Evolutionary conservation across 2,329 filamentous ascomycete genomes (phyloP).

Genomic region (Nectriaceae sp.): DNA sequence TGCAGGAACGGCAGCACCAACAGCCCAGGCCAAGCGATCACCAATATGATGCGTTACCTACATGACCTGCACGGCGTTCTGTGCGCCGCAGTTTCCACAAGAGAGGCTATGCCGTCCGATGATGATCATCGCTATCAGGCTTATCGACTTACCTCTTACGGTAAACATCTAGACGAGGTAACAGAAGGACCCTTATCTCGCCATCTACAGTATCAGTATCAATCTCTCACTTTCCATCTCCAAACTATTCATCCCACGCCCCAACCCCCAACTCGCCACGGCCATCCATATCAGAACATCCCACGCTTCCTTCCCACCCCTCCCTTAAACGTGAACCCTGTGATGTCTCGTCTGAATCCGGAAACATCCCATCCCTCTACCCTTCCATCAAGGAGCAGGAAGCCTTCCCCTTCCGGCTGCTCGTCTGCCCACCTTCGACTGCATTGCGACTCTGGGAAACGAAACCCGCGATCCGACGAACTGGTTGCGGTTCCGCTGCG

Average conservation of each 20-base stretch:
- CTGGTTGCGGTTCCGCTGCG: not conserved
- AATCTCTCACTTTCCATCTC: not conserved
- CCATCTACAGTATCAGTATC: not conserved
- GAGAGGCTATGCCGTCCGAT: not conserved
- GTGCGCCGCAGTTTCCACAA: not conserved
- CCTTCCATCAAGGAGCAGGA: not conserved
- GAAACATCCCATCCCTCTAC: not conserved
- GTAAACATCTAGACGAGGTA: too few relatives aligned
- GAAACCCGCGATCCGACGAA: not conserved
- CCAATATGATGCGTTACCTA: not conserved
- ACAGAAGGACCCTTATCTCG: not conserved
- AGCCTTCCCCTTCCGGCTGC: conserved; percentile 9
- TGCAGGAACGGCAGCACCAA: not conserved
- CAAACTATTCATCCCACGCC: conserved; percentile 1
- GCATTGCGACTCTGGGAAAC: not conserved
- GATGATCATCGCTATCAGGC: too few relatives aligned
- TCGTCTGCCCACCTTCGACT: conserved; percentile 3
- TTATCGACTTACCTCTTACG: not conserved
- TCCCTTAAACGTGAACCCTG: conserved; percentile 10
- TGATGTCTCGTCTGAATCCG: not conserved
- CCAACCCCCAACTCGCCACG: conserved; percentile 5
- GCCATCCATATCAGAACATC: conserved; percentile 11
- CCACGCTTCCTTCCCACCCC: conserved; percentile 14
- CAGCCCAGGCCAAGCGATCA: not conserved
- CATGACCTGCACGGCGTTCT: not conserved